phyloP scores from a whole-genome alignment of 1,284 basidiomycete species.

The Boletus hoseneyae region DNA sequence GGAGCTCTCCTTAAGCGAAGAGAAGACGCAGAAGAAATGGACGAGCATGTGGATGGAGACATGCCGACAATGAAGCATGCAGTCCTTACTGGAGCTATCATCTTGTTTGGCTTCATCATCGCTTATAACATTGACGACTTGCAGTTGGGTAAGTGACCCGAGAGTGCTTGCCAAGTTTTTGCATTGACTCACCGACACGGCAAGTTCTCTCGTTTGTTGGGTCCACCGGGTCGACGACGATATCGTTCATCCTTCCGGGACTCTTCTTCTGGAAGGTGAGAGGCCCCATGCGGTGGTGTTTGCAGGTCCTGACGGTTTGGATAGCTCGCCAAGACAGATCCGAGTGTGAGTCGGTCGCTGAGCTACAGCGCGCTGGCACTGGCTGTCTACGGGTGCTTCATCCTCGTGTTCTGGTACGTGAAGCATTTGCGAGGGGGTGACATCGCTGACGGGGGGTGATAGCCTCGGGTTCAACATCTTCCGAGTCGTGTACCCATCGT shows the following conservation, averaged over 20 bases:
- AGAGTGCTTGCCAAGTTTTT: constrained; percentile 9
- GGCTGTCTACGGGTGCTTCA: constrained; percentile 71
- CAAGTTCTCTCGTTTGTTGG: constrained; percentile 94
- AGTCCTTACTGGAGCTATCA: constrained; percentile 69
- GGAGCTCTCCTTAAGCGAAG: constrained; percentile 34
- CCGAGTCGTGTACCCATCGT: constrained; percentile 42
- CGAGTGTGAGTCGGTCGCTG: constrained; percentile 52
- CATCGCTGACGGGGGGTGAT: constrained; percentile 10
- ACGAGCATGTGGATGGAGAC: constrained; percentile 55
- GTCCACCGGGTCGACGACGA: constrained; percentile 93
- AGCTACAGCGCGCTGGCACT: constrained; percentile 66
- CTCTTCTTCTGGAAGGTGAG: constrained; percentile 78
- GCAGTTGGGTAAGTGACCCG: constrained; percentile 63
- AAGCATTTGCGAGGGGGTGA: not conserved
- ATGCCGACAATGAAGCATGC: constrained; percentile 76
- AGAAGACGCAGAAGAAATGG: constrained; percentile 45
- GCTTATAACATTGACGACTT: constrained; percentile 85
- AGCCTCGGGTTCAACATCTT: constrained; percentile 80
- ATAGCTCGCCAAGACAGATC: constrained; percentile 72
- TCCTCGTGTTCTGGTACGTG: constrained; percentile 86
- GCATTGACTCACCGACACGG: constrained; percentile 14
- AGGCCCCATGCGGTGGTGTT: constrained; percentile 8
- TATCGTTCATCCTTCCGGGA: constrained; percentile 96
- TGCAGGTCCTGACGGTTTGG: constrained; percentile 18
- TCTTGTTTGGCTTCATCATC: constrained; percentile 69